These are phyloP conservation scores for Oemleria cerasiformis DNA, from an alignment of 306 rosid species.

Conservation along the genomic window DNA sequence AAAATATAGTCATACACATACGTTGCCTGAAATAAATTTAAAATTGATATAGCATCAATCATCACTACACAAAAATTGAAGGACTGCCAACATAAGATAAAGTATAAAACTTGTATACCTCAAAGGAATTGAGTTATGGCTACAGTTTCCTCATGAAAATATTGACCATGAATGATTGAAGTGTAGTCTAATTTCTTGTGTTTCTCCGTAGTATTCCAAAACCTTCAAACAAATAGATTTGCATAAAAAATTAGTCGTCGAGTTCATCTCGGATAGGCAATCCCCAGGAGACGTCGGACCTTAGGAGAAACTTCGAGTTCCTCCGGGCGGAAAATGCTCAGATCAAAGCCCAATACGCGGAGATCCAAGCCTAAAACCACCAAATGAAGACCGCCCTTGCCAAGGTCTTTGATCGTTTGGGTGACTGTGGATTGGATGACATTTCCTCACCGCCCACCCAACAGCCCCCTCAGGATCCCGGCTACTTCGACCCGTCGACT, in stretches of 20 bases:
- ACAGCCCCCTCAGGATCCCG: too few species aligned
- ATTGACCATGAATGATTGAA: constrained; percentile 89
- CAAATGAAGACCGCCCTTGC: too few species aligned
- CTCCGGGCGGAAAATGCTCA: too few species aligned
- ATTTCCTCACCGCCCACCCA: too few species aligned
- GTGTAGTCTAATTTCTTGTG: constrained; percentile 93
- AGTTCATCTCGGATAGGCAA: too few species aligned
- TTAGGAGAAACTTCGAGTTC: too few species aligned
- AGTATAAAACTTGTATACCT: constrained; percentile 46
- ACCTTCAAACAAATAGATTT: constrained; percentile 40
- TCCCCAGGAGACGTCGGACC: too few species aligned
- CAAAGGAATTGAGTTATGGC: constrained; percentile 98
- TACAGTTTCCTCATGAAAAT: constrained; percentile 89
- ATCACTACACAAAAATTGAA: neutral
- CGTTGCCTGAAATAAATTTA: constrained; percentile 52
- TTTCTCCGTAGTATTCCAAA: constrained; percentile 85
- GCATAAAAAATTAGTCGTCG: neutral
- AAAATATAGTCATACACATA: constrained; percentile 92
- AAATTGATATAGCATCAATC: neutral
- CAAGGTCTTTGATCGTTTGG: too few species aligned
- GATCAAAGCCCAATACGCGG: too few species aligned
- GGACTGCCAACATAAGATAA: neutral
- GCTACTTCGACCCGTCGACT: too few species aligned
- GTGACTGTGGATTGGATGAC: too few species aligned
- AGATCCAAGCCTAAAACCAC: too few species aligned